These are phyloP conservation scores for Ogataea saltuana DNA, from an alignment of 805 yeast species.

Conservation along the genomic window DNA sequence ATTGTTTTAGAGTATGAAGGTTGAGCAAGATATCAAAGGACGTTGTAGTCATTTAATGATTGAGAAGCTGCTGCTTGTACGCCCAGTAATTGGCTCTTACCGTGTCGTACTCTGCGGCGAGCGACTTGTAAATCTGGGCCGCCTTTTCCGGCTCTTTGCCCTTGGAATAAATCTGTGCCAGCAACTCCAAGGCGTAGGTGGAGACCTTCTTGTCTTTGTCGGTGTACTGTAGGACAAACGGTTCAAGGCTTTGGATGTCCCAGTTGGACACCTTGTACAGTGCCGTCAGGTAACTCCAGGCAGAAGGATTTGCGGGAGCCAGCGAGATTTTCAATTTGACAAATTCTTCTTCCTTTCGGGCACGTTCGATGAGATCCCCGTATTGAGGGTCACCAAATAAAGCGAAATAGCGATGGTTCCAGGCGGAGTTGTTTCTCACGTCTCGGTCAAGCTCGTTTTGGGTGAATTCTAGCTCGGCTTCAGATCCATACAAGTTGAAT, in stretches of 20 bases:
- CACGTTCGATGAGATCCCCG: conserved; percentile 16
- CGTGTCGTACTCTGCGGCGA: conserved; percentile 42
- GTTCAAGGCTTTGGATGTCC: conserved; percentile 42
- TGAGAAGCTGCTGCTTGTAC: conserved; percentile 13
- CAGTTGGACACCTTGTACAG: conserved; percentile 37
- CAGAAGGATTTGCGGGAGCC: conserved; percentile 80
- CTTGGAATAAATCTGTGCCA: conserved; percentile 50
- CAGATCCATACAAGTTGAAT: conserved; percentile 47
- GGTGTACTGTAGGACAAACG: conserved; percentile 48
- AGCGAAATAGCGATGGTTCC: conserved; percentile 82
- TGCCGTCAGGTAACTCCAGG: conserved; percentile 83
- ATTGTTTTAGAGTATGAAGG: no score
- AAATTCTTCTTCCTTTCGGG: conserved; percentile 53
- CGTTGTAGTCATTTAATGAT: no score
- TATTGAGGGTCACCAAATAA: conserved; percentile 32
- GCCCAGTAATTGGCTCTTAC: conserved; percentile 37
- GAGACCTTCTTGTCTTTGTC: conserved; percentile 38
- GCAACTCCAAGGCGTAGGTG: conserved; percentile 62
- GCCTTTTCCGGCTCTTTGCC: conserved; percentile 39
- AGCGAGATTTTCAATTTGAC: conserved; percentile 47
- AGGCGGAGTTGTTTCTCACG: conserved; percentile 86
- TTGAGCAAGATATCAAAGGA: no score
- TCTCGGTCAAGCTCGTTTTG: conserved; percentile 55
- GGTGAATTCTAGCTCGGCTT: conserved; percentile 54
- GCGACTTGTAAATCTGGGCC: conserved; percentile 46